A percentile compares a stretch with the other conserved stretches of the same genome.
Evolutionary conservation across 2,329 filamentous ascomycete species (phyloP).

Genomic region (Fusarium sp.): DNA sequence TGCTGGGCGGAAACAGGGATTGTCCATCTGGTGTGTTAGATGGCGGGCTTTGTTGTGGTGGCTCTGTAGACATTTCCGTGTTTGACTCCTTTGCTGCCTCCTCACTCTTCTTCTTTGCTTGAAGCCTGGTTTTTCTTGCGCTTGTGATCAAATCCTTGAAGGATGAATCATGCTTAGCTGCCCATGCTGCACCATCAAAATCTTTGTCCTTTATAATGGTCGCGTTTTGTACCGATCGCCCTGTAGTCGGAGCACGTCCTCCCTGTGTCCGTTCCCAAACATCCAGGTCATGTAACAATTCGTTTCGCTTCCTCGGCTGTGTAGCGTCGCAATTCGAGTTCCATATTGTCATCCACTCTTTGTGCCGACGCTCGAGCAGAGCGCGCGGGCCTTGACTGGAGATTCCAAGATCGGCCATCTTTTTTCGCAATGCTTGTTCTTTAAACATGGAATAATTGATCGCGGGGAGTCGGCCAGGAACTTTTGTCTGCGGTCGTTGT

Average conservation of each 20-base stretch:
- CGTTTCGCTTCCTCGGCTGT: constrained; percentile 72
- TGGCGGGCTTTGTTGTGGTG: background rate
- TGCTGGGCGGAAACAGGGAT: background rate
- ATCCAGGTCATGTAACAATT: constrained; percentile 81
- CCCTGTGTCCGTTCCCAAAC: constrained; percentile 88
- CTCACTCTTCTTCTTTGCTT: constrained; percentile 47
- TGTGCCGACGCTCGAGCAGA: constrained; percentile 81
- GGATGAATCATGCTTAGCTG: constrained; percentile 73
- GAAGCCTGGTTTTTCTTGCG: constrained; percentile 68
- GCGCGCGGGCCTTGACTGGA: constrained; percentile 72
- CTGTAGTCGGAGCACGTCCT: constrained; percentile 59
- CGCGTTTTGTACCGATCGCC: constrained; percentile 51
- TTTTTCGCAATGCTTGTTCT: constrained; percentile 79
- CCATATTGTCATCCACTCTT: constrained; percentile 94
- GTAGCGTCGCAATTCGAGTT: constrained; percentile 95
- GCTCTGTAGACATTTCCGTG: background rate
- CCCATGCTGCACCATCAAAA: constrained; percentile 84
- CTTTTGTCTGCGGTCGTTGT: constrained; percentile 48
- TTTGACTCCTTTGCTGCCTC: constrained; percentile 22
- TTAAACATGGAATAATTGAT: constrained; percentile 90
- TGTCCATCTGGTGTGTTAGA: background rate
- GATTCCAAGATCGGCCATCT: constrained; percentile 82
- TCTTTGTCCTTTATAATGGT: constrained; percentile 80
- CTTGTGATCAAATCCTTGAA: constrained; percentile 83
- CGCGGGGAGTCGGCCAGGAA: constrained; percentile 74